Conservation (phyloP, 225 moss, liverwort and hornwort genomes). For the Anthoceros angustus region DNA sequence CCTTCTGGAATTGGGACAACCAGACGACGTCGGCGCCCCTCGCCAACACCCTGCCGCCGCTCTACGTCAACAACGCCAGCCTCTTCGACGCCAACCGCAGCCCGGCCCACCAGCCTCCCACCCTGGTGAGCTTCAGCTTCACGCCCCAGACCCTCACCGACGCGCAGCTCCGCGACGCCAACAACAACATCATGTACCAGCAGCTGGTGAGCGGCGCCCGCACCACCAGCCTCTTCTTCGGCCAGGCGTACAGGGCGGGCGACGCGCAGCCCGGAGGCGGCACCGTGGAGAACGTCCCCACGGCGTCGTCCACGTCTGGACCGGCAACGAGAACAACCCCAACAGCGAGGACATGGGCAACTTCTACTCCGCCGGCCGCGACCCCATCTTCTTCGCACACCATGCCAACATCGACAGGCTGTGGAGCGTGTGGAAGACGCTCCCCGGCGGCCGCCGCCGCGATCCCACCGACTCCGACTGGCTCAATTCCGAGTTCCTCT, state of each 20-base stretch:
- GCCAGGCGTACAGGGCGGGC: neutral
- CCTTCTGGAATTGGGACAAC: conserved; percentile 4
- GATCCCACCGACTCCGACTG: neutral
- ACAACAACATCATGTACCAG: conserved; percentile 6
- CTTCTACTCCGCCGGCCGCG: conserved; percentile 1
- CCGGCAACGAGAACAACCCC: neutral
- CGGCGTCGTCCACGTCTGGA: neutral
- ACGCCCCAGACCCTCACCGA: neutral
- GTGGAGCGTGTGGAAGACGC: conserved; percentile 1
- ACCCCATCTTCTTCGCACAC: neutral
- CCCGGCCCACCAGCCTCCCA: neutral
- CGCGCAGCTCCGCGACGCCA: neutral
- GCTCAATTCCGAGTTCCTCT: neutral
- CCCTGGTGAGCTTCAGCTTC: neutral
- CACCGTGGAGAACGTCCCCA: neutral
- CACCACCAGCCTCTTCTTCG: conserved; percentile 1
- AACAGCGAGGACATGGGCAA: neutral
- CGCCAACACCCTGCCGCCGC: neutral
- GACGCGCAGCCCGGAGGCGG: neutral
- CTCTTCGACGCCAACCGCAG: neutral
- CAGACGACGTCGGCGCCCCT: neutral
- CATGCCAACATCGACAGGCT: neutral
- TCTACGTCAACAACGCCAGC: neutral
- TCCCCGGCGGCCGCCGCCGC: neutral
- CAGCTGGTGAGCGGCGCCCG: conserved; percentile 1